These are phyloP conservation scores for Aspergillus neotritici DNA, from an alignment of 2,329 filamentous ascomycete genomes.

Conservation along the genomic window DNA sequence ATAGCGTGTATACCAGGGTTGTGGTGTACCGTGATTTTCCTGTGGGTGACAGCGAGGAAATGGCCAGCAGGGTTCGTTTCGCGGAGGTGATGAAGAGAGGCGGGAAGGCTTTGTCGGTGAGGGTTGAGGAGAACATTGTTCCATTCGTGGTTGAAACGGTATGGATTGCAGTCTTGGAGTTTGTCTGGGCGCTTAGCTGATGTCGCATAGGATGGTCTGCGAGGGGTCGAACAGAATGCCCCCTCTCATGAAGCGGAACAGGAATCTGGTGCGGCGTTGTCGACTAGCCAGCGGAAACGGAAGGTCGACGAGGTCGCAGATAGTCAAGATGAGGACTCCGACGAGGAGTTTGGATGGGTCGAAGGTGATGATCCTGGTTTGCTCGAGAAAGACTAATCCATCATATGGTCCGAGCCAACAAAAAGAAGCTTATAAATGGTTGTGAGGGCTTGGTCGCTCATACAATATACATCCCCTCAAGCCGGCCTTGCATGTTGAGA, in stretches of 20 bases:
- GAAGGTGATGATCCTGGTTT: conserved; percentile 16
- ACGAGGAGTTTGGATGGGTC: conserved; percentile 27
- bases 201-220: conserved; percentile 11
- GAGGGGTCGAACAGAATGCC: conserved; percentile 7
- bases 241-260: conserved; percentile 3
- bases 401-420: not conserved
- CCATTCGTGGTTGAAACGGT: conserved; percentile 39
- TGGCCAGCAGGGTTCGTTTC: conserved; percentile 50
- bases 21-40: conserved; percentile 75
- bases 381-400: conserved; percentile 3
- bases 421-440: not conserved
- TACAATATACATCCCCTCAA: too few species aligned
- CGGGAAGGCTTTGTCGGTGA: conserved; percentile 41
- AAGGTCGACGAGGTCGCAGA: conserved; percentile 42
- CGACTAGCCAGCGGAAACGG: conserved; percentile 32
- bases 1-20: conserved; percentile 65
- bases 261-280: conserved; percentile 6
- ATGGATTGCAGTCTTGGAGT: conserved; percentile 5
- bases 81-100: conserved; percentile 61
- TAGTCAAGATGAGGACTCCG: conserved; percentile 41
- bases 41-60: conserved; percentile 32
- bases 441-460: too few species aligned
- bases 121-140: conserved; percentile 28
- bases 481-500: too few species aligned
- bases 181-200: not conserved